Conservation (phyloP, 345 rosid genomes). For the Kernera saxatilis region DNA sequence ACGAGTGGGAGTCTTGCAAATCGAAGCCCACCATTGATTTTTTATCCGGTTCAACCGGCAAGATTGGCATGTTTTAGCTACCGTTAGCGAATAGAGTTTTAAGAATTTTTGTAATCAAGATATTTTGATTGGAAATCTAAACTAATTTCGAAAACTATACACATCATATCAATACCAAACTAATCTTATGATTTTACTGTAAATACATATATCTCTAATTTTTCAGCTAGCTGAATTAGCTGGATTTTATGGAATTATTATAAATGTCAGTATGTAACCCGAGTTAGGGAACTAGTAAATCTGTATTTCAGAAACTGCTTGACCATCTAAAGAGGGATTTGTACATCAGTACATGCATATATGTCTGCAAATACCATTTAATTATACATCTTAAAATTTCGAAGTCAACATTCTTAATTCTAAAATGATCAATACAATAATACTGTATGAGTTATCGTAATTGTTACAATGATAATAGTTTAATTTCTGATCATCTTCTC, state of each 20-base stretch:
- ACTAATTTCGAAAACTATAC: neutral
- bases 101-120: neutral
- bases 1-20: neutral
- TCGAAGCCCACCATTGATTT: neutral
- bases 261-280: conserved; percentile 4
- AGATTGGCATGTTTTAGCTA: neutral
- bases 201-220: neutral
- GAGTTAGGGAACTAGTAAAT: conserved; percentile 7
- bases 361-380: conserved; percentile 1
- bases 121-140: neutral
- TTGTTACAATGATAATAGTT: neutral
- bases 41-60: neutral
- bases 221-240: neutral
- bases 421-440: neutral
- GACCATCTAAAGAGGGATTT: neutral
- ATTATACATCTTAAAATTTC: neutral
- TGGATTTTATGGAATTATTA: neutral
- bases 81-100: neutral
- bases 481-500: neutral
- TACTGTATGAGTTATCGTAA: neutral
- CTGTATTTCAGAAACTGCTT: conserved; percentile 17
- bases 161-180: neutral
- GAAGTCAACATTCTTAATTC: neutral
- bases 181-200: too few species aligned
- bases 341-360: conserved; percentile 10